Evolutionary conservation across 306 rosid genomes (phyloP).

Genomic region (Cotoneaster glaucophyllus): DNA sequence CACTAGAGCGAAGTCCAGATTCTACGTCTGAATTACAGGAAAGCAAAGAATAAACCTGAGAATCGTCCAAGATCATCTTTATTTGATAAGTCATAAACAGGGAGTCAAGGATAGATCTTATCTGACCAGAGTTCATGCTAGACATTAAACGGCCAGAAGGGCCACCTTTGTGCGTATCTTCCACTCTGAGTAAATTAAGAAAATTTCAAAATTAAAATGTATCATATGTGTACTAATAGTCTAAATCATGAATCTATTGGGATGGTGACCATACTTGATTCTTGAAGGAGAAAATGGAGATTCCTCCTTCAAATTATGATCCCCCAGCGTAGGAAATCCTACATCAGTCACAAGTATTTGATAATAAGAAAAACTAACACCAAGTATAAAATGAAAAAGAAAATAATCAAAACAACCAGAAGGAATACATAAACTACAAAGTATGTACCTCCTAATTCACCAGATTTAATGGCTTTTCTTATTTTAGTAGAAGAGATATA

Average conservation of each 20-base stretch:
- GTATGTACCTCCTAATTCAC: background rate
- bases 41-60: constrained; percentile 22
- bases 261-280: constrained; percentile 57
- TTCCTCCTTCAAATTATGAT: constrained; percentile 72
- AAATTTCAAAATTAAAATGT: constrained; percentile 8
- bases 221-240: constrained; percentile 12
- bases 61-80: constrained; percentile 3
- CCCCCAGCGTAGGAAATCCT: constrained; percentile 60
- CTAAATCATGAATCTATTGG: constrained; percentile 1
- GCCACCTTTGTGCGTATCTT: constrained; percentile 76
- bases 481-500: constrained; percentile 1
- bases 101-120: constrained; percentile 7
- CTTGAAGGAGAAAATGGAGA: constrained; percentile 74
- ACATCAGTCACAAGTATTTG: constrained; percentile 16
- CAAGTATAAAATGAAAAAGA: background rate
- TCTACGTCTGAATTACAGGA: constrained; percentile 44
- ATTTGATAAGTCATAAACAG: background rate
- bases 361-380: constrained; percentile 2
- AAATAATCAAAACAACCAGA: constrained; percentile 11
- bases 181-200: constrained; percentile 48
- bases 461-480: background rate
- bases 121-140: constrained; percentile 56
- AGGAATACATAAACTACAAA: constrained; percentile 11
- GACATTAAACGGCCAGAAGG: constrained; percentile 57
- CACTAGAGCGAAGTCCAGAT: constrained; percentile 37